Percentiles rank a stretch among this genome's conserved stretches.
Evolutionary conservation across 345 rosid species (phyloP).

Genomic region (Carallia brachiata): DNA sequence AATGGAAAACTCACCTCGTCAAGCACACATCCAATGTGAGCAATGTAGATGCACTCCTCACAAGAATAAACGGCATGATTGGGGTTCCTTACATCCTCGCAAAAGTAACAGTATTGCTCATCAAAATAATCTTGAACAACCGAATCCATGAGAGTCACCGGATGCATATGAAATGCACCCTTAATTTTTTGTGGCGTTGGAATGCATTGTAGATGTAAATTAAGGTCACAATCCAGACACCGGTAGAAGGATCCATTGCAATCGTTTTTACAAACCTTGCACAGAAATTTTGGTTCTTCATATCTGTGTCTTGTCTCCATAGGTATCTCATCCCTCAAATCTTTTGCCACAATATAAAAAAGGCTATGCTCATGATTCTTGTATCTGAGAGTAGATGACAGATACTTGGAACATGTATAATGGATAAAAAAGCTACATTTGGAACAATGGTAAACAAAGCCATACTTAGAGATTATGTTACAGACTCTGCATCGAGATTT

Average conservation of each 20-base stretch:
- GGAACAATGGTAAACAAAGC: background rate
- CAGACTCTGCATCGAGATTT: background rate
- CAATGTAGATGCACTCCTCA: background rate
- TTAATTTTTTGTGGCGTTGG: background rate
- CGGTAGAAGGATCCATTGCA: background rate
- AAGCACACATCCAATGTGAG: background rate
- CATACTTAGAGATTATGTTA: background rate
- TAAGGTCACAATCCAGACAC: background rate
- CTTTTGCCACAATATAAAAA: background rate
- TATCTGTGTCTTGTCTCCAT: too few species aligned
- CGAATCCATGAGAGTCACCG: background rate
- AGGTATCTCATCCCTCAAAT: background rate
- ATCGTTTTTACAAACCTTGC: background rate
- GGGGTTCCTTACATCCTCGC: background rate
- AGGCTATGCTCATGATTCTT: background rate
- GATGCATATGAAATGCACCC: background rate
- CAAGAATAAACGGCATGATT: background rate
- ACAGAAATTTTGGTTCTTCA: background rate
- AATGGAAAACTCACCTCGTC: background rate
- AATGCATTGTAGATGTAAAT: background rate
- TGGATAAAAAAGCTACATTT: background rate
- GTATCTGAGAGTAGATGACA: background rate
- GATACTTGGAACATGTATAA: background rate
- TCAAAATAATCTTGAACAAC: background rate
- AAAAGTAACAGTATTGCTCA: background rate